phyloP scores from a whole-genome alignment of 2,329 filamentous ascomycete genomes.

The Colletotrichum limetticola region DNA sequence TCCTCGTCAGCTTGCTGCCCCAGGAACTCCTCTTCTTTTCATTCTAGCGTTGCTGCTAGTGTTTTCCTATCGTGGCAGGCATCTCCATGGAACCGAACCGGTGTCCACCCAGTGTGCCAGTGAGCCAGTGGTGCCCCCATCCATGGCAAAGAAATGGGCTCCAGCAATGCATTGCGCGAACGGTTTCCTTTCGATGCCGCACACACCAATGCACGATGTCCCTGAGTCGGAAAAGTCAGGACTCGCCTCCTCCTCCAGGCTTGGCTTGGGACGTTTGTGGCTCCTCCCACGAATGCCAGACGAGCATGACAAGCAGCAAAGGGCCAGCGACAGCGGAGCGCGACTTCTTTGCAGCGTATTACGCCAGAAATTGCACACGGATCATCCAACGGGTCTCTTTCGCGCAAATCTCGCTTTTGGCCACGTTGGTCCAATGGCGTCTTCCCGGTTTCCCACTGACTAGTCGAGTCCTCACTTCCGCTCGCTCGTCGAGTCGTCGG shows the following conservation, averaged over 20 bases:
- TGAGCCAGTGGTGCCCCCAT: not conserved
- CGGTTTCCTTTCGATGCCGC: conserved; percentile 12
- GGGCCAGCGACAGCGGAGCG: not conserved
- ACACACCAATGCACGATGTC: not conserved
- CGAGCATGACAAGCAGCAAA: not conserved
- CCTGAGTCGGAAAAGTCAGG: conserved; percentile 15
- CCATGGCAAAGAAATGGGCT: conserved; percentile 1
- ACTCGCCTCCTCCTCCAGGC: not conserved
- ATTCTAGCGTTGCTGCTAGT: conserved; percentile 3
- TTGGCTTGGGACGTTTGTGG: not conserved
- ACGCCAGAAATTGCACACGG: conserved; percentile 14
- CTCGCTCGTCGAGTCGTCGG: not conserved
- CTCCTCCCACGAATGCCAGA: not conserved
- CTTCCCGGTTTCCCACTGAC: conserved; percentile 1
- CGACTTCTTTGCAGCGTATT: not conserved
- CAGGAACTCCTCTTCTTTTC: conserved; percentile 28
- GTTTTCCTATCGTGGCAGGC: conserved; percentile 27
- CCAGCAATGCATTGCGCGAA: conserved; percentile 27
- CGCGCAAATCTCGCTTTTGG: conserved; percentile 18
- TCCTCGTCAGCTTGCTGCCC: conserved; percentile 19
- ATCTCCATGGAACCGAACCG: conserved; percentile 22
- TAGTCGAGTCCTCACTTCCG: not conserved
- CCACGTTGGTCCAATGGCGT: conserved; percentile 10
- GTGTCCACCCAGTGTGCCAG: not conserved
- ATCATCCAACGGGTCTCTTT: conserved; percentile 10